Evolutionary conservation across 2,329 filamentous ascomycete species (phyloP), one percentile per base, ranked within the genome.

Genomic region (Aspergillus sp.): DNA sequence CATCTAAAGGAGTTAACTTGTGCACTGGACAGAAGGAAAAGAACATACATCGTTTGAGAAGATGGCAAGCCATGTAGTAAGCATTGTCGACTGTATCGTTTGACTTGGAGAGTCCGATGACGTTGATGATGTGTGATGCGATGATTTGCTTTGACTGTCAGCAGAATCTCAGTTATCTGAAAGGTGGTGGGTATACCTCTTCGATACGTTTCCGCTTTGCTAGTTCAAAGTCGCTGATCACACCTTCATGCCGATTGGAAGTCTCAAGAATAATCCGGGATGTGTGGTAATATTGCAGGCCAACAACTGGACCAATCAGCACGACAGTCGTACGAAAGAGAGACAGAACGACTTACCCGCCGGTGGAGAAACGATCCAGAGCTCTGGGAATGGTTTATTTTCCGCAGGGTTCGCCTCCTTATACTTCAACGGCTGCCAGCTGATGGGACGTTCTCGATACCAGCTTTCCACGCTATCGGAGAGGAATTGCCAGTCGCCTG

Each of bases 221-320:
- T 15, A 68, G 65, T 48, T 73, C 70, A 54, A 68, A 76, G 56
- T 74, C 72, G 17, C 61, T 71, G 19, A 66, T 56, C 0, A 59
- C 47, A 19, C 62, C 65, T 41, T 67, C 68, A 25, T 68, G 65
- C 7, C 65, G 62, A 34, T 74, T 66, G 0, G 70, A 73, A n/a
- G 70, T 60, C 3, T 72, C 71, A 7, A 76, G 65, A 7, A 76
- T 69, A 8, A 75, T 72, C 31, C 68, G 69, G 11, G 72, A 64
- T 0, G 76, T 69, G 53, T 77, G 74, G 25, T 78, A 79, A 54
- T 79, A 77, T 48, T 78, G 76, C 64, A 78, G 60, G 11, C 74
- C 76, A 23, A 79, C 71, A 1, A 76, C 77, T 73, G 52, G 11
- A 19, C 15, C 34, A 17, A 3, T 17, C 56, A 64, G 8, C 57